Evolutionary conservation across 177 flowering plant species (phyloP), one percentile per base, ranked within the genome.

Genomic region (Tripterygium wilfordii): DNA sequence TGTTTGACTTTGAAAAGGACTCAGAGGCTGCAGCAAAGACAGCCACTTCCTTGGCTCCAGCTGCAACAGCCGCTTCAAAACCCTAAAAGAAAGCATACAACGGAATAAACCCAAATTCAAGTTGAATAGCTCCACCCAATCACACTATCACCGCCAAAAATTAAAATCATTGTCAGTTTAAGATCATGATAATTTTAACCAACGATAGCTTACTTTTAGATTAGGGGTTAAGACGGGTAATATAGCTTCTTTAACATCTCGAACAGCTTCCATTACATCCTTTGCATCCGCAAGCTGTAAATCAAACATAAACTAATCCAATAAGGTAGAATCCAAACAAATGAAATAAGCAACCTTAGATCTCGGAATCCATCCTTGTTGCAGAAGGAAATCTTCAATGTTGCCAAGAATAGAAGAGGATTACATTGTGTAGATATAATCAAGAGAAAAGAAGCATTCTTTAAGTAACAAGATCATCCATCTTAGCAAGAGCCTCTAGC

Each of bases 21-120:
- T 94, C 97, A 26, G 99, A 89, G 38, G 99, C 97, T 16, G 99
- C 77, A 28, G 96, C 97, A 80, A 94, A 94, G 20, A 94, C 52
- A 2, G 97, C 97, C 43, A 94, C 83, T 72, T 85, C 97, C 71
- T 81, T 94, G 30, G 85, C 97, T 56, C 99, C 99, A 54, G 95
- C 86, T 47, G 81, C 88, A 54, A 90, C 48, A 56, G 97, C 97
- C 14, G 96, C 87, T 68, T 77, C 85, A 72, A 90, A 87, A 27
- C 99, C 97, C 97, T 94, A 49, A n/a, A 38, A 59, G 3, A 43
- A 43, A 56, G 10, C 5, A 5, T 2, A 30, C 7, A 12, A 6
- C 12, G 8, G 33, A 4, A 20, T 20, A 38, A 10, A 2, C 2
- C 44, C 8, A 23, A 28, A 23, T n/a, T n/a, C n/a, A n/a, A n/a